phyloP scores from a whole-genome alignment of 1,284 basidiomycete species.

The Heliocybe sulcata region DNA sequence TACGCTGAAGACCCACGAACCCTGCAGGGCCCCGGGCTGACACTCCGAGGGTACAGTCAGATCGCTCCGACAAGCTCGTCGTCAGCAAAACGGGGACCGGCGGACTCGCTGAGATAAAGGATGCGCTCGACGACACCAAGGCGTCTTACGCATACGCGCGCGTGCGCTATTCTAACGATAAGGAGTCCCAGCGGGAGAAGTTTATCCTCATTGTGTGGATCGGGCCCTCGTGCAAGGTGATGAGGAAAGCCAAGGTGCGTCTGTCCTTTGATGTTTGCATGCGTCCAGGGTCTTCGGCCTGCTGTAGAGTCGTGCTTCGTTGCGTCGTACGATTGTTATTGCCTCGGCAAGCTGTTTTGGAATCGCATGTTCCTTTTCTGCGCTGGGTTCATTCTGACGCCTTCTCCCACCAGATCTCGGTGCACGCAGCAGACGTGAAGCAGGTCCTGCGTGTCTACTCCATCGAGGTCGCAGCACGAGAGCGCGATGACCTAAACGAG shows the following conservation, averaged over 20 bases:
- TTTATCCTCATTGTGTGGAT: constrained; percentile 91
- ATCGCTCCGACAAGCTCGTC: constrained; percentile 77
- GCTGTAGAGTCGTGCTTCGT: constrained; percentile 8
- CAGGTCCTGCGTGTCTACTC: constrained; percentile 70
- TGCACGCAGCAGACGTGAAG: constrained; percentile 85
- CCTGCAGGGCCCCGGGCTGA: background rate
- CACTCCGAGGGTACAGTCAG: constrained; percentile 40
- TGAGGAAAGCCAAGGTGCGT: constrained; percentile 84
- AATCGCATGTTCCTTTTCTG: background rate
- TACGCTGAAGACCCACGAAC: constrained; percentile 21
- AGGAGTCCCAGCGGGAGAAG: constrained; percentile 83
- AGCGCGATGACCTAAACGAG: constrained; percentile 77
- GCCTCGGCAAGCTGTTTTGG: background rate
- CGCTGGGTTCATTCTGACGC: background rate
- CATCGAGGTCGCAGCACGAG: constrained; percentile 79
- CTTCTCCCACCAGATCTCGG: constrained; percentile 59
- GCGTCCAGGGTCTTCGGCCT: constrained; percentile 5
- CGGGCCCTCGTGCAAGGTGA: constrained; percentile 77
- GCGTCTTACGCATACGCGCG: constrained; percentile 82
- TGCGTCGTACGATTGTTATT: too few relatives aligned
- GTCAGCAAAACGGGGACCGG: constrained; percentile 75
- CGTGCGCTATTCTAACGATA: constrained; percentile 81
- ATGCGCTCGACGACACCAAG: constrained; percentile 65
- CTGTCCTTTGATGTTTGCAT: constrained; percentile 6
- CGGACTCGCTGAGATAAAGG: constrained; percentile 70